phyloP scores from a whole-genome alignment of 441 rosid genomes.

The Syzygium syzygioides region DNA sequence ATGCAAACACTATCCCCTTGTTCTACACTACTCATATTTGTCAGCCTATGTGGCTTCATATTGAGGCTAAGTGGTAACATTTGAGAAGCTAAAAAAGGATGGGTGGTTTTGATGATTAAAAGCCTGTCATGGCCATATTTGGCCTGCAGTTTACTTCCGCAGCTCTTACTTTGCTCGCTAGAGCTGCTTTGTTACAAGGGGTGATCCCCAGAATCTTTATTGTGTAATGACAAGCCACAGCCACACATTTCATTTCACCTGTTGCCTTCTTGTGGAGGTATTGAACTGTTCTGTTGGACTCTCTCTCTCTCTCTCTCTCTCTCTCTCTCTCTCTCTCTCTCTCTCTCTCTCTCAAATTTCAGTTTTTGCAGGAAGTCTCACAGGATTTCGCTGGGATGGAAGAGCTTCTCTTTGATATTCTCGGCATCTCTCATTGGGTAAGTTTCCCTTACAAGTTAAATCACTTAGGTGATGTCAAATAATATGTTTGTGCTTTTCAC shows the following conservation, averaged over 20 bases:
- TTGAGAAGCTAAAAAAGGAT: not conserved
- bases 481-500: not conserved
- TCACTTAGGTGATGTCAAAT: not conserved
- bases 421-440: not conserved
- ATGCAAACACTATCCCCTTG: not conserved
- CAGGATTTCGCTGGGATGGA: not conserved
- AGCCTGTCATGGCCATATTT: not conserved
- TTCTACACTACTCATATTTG: not conserved
- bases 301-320: too few relatives aligned
- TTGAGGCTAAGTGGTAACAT: not conserved
- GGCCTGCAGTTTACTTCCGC: not conserved
- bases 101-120: not conserved
- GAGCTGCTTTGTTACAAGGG: not conserved
- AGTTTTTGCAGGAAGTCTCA: not conserved
- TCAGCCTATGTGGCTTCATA: not conserved
- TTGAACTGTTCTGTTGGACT: not conserved
- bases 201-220: not conserved
- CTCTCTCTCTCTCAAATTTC: not conserved
- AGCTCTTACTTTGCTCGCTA: not conserved
- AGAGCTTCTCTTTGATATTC: not conserved
- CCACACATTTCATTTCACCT: not conserved
- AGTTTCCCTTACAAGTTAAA: not conserved
- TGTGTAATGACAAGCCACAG: not conserved
- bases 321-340: too few relatives aligned
- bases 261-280: not conserved